phyloP scores from a whole-genome alignment of 495 filamentous ascomycete species.

The Chaetomidium leptoderma region DNA sequence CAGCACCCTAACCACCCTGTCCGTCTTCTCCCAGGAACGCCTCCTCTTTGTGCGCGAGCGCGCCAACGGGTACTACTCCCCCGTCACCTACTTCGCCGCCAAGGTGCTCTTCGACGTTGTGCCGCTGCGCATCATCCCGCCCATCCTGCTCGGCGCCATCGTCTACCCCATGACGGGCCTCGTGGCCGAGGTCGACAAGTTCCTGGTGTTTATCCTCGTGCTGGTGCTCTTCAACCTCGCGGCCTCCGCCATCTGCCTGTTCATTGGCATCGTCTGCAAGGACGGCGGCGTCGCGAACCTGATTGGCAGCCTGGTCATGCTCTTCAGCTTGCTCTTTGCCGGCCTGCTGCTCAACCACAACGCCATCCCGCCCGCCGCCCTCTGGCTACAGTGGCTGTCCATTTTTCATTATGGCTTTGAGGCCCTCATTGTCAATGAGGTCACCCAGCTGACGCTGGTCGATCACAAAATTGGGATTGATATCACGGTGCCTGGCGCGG shows the following conservation, averaged over 20 bases:
- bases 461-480: constrained; percentile 94
- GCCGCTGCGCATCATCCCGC: constrained; percentile 87
- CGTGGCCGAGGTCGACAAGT: constrained; percentile 74
- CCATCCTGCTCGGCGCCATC: constrained; percentile 93
- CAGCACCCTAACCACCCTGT: constrained; percentile 87
- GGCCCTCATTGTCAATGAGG: constrained; percentile 95
- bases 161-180: constrained; percentile 98
- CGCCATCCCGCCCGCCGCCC: constrained; percentile 73
- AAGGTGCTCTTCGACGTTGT: constrained; percentile 96
- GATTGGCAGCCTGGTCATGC: constrained; percentile 93
- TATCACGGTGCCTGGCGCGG: constrained; percentile 91
- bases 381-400: constrained; percentile 93
- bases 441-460: constrained; percentile 79
- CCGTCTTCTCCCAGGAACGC: constrained; percentile 88
- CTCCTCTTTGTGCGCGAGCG: constrained; percentile 90
- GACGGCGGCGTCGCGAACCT: constrained; percentile 91
- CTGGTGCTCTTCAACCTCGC: constrained; percentile 95
- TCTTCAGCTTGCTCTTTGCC: constrained; percentile 93
- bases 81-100: constrained; percentile 90
- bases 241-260: constrained; percentile 86
- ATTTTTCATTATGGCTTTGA: constrained; percentile 99
- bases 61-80: constrained; percentile 97
- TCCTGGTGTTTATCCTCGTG: constrained; percentile 86
- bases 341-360: constrained; percentile 91
- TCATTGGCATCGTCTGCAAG: constrained; percentile 93